Base-by-base conservation (phyloP, 1,139 yeast genomes). In the Citeromyces hawaiiensis region DNA sequence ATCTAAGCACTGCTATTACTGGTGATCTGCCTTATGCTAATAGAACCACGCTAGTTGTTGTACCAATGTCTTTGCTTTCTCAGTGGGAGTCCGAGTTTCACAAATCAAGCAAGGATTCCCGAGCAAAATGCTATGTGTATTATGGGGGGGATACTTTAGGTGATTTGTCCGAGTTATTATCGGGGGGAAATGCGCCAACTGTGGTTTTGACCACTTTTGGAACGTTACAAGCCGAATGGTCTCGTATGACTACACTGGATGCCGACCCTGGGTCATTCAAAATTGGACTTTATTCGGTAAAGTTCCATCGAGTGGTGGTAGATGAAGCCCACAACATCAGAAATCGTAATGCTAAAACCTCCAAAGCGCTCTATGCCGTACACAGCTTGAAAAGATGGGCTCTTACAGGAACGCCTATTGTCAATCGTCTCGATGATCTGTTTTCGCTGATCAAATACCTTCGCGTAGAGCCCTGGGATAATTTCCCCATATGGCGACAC, bases 301-400 rank as follows among this genome's bases (percentile, higher is more conserved):
- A 76, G 41, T 91, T 80, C 55, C 79, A 81, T 51, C 66, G 98
- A 40, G 65, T 88, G 1, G 82, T 91, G 0, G 57, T 91, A 15
- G 98, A 91, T 58, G 98, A 91, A 57, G 97, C 94, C 4, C 98
- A 91, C 53, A 82, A 73, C 30, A 91, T 91, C 44, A 68, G 95
- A 51, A 88, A 88, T 54, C 66, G 93, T 49, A 64, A 70, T 38
- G 81, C 95, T 1, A 80, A 80, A 45, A 82, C 95, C 0, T 78
- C 96, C 0, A 80, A 78, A 49, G 83, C 97, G 0, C 70, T 88
- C 9, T 76, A 73, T 55, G 81, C 73, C 33, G 54, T 91, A 17
- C 54, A 62, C 11, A 76, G 85, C 51, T 66, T 68, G 35, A 66
- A 94, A 39, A 76, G 75, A 46, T 91, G 98, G 98, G 70, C 82